These are phyloP conservation scores for Wallacemonas sp. DNA, from an alignment of 208 protist genomes.

Conservation along the genomic window DNA sequence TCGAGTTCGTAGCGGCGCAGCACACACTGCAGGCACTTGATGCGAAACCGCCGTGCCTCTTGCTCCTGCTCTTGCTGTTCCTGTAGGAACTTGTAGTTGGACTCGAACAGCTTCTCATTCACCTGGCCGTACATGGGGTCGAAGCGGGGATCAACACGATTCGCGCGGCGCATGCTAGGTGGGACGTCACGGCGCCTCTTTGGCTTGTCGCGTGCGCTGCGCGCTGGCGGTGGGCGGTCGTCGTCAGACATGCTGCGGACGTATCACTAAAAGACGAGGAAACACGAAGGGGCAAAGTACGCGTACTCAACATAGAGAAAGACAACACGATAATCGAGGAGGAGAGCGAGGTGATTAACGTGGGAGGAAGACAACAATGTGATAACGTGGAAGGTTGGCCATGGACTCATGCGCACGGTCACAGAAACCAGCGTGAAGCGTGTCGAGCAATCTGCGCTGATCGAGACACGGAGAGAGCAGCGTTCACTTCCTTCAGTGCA, in stretches of 20 bases:
- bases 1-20: slow-evolving; percentile 73
- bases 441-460: no score
- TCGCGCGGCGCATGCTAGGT: no score
- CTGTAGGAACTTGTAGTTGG: slow-evolving; percentile 81
- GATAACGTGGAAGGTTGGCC: no score
- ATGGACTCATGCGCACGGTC: no score
- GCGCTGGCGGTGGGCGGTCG: slow-evolving; percentile 73
- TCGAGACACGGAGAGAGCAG: no score
- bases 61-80: slow-evolving; percentile 79
- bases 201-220: slow-evolving; percentile 60
- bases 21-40: slow-evolving; percentile 65
- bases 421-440: no score
- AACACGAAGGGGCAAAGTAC: neutral
- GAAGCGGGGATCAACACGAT: slow-evolving; percentile 74
- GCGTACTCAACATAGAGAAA: neutral
- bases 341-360: no score
- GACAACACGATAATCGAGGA: neutral
- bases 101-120: slow-evolving; percentile 55
- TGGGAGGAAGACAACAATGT: no score
- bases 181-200: slow-evolving; percentile 12
- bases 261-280: neutral
- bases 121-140: slow-evolving; percentile 60
- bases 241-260: slow-evolving; percentile 27
- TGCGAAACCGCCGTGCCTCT: slow-evolving; percentile 57
- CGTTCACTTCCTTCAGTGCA: no score